Evolutionary conservation across 2,329 filamentous ascomycete genomes (phyloP), one percentile per base, ranked within the genome.

Genomic region (Aspergillus clavatus): DNA sequence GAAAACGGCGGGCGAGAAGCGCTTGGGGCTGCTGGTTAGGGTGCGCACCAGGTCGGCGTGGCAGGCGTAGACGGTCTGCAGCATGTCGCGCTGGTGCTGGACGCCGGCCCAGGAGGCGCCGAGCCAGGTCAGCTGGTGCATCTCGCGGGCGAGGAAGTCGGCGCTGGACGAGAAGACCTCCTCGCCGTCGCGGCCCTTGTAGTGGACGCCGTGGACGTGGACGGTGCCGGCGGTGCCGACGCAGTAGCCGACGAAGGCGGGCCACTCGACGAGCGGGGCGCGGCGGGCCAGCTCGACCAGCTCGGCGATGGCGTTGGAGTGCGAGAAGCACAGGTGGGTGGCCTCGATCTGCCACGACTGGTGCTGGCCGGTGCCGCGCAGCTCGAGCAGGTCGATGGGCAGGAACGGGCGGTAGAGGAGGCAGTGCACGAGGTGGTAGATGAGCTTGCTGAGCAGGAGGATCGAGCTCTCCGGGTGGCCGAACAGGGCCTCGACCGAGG

Each of bases 301-400:
- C 59, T 94, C 88, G 1, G 87, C 83, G 41, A 94, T 90, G 4
- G 88, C 87, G 59, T 94, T 95, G 5, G 89, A 88, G 54, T 95
- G 89, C 14, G 90, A 72, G 62, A 84, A 93, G 66, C 89, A 94
- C 61, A 91, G 77, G 58, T 93, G 91, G 0, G 88, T 94, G 0
- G 89, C 87, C 62, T 94, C 87, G 38, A 94, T 91, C 62, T 94
- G 89, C 89, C 89, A 95, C 22, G 87, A 90, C 62, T 94, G 88
- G 55, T 94, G 87, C 58, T 94, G 88, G 1, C 86, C 86, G 0
- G 80, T 84, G 11, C 86, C 86, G 10, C 86, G 81, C 5, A 95
- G 78, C 63, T 94, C 89, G 19, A 84, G 80, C 3, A 94, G 74
- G 63, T 94, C 86, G 50, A 95, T 86, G 0, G 89, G 89, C 5